Base-by-base conservation (phyloP, 495 filamentous ascomycete species). In the Xylaria curta region DNA sequence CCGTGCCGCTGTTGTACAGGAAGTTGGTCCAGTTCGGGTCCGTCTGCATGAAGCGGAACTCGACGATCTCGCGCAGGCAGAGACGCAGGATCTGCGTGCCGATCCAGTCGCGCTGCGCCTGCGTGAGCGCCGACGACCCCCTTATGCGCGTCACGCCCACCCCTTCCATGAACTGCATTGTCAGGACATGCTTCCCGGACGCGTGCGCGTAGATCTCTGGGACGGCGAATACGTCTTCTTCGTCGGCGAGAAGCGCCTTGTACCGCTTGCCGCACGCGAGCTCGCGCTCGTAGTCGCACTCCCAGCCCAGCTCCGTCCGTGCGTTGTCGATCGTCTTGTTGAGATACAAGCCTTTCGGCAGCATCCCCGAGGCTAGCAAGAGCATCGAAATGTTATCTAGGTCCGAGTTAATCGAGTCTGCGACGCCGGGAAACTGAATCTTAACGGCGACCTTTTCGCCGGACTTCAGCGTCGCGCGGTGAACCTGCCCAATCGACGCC, bases 21-120 rank as follows among this genome's bases (percentile, higher is more conserved):
- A 99, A 99, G 78, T 99, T 99, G n/a, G 97, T 98, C 96, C 97
- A 99, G 85, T 99, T 99, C 24, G 96, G 96, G 82, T 99, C 96
- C 33, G 96, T 98, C 82, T 99, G 96, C 96, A 99, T 99, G 85
- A 96, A 99, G 54, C 85, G 88, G 85, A 97, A 99, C 75, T 97
- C 93, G 67, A 87, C 89, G 76, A 98, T 94, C 80, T 99, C 96
- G 61, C 95, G 92, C 46, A 99, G 88, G 77, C 96, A 98, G 21
- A 99, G 88, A 13, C 94, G 93, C 63, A 99, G 86, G 74, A 99
- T 93, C 76, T 98, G 93, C 3, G 92, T 96, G 60, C 96, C 96
- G 74, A 94, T 91, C 90, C 94, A 97, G 85, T 99, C 94, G 63
- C 89, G 89, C 76, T 97, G 93, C 38, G 85, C 85, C 79, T 98